These are phyloP conservation scores for Cadophora luteo-olivacea DNA, from an alignment of 2,329 filamentous ascomycete genomes.

Conservation along the genomic window DNA sequence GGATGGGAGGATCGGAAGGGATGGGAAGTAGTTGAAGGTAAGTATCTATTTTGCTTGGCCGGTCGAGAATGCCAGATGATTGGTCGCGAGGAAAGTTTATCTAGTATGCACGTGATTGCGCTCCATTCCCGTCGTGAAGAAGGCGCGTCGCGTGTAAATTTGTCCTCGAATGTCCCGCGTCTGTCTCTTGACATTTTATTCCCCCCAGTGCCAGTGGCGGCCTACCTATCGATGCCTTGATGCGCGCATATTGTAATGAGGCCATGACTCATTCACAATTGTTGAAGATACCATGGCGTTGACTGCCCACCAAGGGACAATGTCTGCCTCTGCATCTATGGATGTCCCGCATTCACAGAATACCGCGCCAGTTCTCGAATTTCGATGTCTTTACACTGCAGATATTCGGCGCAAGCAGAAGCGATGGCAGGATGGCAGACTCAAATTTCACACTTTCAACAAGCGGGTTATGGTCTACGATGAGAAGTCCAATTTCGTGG, in stretches of 20 bases:
- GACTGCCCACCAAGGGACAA: constrained; percentile 19
- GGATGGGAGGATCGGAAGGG: not conserved
- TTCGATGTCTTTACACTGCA: constrained; percentile 84
- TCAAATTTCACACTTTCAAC: constrained; percentile 92
- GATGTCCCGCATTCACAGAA: constrained; percentile 46
- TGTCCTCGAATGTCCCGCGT: not conserved
- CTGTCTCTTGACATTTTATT: not conserved
- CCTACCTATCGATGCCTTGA: not conserved
- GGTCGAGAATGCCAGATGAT: not conserved
- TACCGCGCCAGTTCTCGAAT: constrained; percentile 81
- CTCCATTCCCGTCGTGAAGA: not conserved
- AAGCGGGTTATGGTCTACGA: constrained; percentile 91
- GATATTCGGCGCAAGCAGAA: constrained; percentile 88
- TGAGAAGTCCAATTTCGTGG: constrained; percentile 78
- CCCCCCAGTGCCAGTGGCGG: not conserved
- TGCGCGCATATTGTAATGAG: not conserved
- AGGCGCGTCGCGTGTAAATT: not conserved
- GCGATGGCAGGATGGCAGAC: constrained; percentile 89
- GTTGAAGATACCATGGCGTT: constrained; percentile 25
- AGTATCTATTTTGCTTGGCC: constrained; percentile 2
- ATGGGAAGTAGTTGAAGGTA: no score
- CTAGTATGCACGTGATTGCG: not conserved
- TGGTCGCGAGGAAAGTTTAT: not conserved
- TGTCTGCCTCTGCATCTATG: constrained; percentile 32
- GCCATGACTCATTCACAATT: constrained; percentile 26